Evolutionary conservation across 495 filamentous ascomycete genomes (phyloP).

Genomic region (Annulohypoxylon bovei): DNA sequence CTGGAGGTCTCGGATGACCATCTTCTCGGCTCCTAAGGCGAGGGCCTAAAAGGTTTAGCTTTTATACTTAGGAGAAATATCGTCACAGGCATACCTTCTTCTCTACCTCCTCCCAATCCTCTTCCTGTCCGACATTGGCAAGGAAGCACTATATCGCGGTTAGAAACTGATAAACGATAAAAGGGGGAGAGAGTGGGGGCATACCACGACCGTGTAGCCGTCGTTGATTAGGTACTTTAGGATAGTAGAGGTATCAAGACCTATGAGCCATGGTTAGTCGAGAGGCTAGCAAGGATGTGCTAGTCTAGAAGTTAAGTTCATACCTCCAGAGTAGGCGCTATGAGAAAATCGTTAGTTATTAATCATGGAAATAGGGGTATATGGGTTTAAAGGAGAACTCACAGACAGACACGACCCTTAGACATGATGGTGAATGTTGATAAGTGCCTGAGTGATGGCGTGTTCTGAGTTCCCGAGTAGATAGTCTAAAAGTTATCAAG

Average conservation of each 20-base stretch:
- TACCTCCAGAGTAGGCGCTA: conserved; percentile 59
- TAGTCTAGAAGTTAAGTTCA: neutral
- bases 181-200: neutral
- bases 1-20: conserved; percentile 73
- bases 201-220: conserved; percentile 35
- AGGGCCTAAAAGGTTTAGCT: conserved; percentile 51
- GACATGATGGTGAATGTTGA: conserved; percentile 45
- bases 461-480: neutral
- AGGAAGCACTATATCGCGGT: conserved; percentile 31
- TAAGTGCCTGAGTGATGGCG: neutral
- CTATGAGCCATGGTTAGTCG: neutral
- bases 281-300: neutral
- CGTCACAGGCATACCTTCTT: conserved; percentile 23
- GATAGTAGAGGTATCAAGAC: conserved; percentile 38
- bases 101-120: conserved; percentile 37
- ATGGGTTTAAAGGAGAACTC: conserved; percentile 34
- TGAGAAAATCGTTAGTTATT: conserved; percentile 23
- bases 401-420: conserved; percentile 60
- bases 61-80: conserved; percentile 64
- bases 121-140: conserved; percentile 41
- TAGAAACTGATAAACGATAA: neutral
- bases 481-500: too few species aligned
- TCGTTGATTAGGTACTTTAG: conserved; percentile 29
- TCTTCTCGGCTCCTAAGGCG: conserved; percentile 72
- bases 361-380: neutral